Percentiles rank a stretch among this genome's conserved stretches.
These are phyloP conservation scores for Xerocomus amazonicus DNA, from an alignment of 1,284 basidiomycete genomes.

Conservation along the genomic window DNA sequence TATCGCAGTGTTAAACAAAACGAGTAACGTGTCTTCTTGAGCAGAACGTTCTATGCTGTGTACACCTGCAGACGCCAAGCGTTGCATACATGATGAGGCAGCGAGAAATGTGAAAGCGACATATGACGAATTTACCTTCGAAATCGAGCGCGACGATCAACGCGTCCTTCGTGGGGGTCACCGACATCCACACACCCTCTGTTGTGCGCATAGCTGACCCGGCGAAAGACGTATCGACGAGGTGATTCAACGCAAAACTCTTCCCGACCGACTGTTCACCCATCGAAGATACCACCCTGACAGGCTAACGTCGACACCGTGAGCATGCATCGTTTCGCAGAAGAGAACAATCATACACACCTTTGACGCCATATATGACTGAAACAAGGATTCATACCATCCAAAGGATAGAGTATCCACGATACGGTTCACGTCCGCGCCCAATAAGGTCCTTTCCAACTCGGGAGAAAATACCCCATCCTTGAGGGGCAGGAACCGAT, in stretches of 20 bases:
- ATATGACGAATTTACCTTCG: slow-evolving; percentile 40
- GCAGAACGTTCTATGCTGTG: slow-evolving; percentile 61
- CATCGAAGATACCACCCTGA: slow-evolving; percentile 64
- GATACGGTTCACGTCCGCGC: slow-evolving; percentile 56
- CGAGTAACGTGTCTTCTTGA: slow-evolving; percentile 61
- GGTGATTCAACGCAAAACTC: slow-evolving; percentile 58
- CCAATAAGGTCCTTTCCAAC: slow-evolving; percentile 50
- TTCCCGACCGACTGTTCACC: slow-evolving; percentile 68
- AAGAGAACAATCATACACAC: slow-evolving; percentile 26
- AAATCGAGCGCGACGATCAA: slow-evolving; percentile 62
- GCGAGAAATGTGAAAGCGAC: background rate
- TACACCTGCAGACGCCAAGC: slow-evolving; percentile 40
- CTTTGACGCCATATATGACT: slow-evolving; percentile 58
- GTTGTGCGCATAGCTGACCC: slow-evolving; percentile 65
- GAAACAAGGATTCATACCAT: slow-evolving; percentile 64
- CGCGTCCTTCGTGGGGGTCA: slow-evolving; percentile 53
- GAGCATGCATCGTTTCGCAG: background rate
- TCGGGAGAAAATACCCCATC: slow-evolving; percentile 51
- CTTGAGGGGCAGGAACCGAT: slow-evolving; percentile 57
- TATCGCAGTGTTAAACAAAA: slow-evolving; percentile 62
- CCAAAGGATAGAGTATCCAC: slow-evolving; percentile 55
- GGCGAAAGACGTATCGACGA: slow-evolving; percentile 62
- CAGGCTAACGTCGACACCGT: slow-evolving; percentile 39
- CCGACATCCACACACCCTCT: slow-evolving; percentile 68
- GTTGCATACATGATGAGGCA: background rate